A percentile compares a stretch with the other conserved stretches of the same genome.
These are phyloP conservation scores for Macroventuria anomochaeta DNA, from an alignment of 2,329 filamentous ascomycete genomes.

Conservation along the genomic window DNA sequence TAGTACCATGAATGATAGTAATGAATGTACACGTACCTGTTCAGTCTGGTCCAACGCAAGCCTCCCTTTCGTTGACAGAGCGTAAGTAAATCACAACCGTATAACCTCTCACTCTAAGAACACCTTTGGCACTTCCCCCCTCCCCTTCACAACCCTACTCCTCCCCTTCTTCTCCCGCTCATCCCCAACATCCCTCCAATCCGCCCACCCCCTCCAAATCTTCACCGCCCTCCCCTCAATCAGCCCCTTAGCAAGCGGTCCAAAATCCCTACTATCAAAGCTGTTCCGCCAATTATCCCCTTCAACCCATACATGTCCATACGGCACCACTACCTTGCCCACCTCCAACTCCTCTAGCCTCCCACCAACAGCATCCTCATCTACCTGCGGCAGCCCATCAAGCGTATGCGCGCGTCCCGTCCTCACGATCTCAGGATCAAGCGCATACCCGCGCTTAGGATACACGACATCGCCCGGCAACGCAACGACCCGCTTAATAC, in stretches of 20 bases:
- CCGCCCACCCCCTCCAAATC: slow-evolving; percentile 64
- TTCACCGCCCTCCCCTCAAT: slow-evolving; percentile 77
- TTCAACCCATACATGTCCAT: slow-evolving; percentile 92
- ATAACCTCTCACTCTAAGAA: slow-evolving; percentile 31
- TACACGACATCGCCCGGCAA: slow-evolving; percentile 79
- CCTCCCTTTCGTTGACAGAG: not conserved
- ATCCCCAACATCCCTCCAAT: slow-evolving; percentile 57
- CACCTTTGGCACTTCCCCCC: slow-evolving; percentile 26
- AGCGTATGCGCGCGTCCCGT: slow-evolving; percentile 27
- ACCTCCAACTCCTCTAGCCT: slow-evolving; percentile 20
- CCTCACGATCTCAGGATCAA: slow-evolving; percentile 36
- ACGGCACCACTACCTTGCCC: slow-evolving; percentile 68
- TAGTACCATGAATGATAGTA: not conserved
- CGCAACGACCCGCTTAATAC: slow-evolving; percentile 83
- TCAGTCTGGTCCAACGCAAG: not conserved
- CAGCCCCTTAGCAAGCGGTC: slow-evolving; percentile 77
- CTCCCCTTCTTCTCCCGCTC: slow-evolving; percentile 53
- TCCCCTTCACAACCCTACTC: slow-evolving; percentile 51
- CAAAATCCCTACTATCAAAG: slow-evolving; percentile 88
- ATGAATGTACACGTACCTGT: slow-evolving; percentile 15
- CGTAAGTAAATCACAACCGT: not conserved
- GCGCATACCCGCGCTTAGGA: slow-evolving; percentile 53
- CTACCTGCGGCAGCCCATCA: slow-evolving; percentile 39
- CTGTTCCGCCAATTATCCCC: slow-evolving; percentile 79
- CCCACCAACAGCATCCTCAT: slow-evolving; percentile 23